Conservation (phyloP, 75 land plant genomes). For the Pinus taeda region DNA sequence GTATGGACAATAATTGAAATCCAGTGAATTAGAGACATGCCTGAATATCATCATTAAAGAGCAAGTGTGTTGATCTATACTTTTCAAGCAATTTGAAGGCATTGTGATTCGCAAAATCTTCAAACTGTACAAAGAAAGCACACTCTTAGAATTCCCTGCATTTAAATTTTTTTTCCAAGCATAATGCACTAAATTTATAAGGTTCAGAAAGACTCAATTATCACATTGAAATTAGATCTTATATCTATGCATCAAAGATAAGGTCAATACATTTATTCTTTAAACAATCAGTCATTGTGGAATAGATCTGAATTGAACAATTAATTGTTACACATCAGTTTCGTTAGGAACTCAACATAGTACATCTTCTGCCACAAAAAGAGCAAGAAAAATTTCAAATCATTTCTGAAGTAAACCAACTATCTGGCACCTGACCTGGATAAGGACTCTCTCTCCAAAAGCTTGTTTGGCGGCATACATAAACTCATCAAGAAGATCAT, state of each 20-base stretch:
- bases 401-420: not conserved
- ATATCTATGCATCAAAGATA: not conserved
- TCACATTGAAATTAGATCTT: too few species aligned
- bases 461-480: conserved; percentile 88
- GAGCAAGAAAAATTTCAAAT: not conserved
- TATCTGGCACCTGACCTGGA: conserved; percentile 51
- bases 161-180: conserved; percentile 1
- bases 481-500: conserved; percentile 73
- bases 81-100: conserved; percentile 86
- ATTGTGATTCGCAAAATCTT: conserved; percentile 98
- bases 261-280: not conserved
- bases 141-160: conserved; percentile 1
- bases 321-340: not conserved
- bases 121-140: conserved; percentile 59
- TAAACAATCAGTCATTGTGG: not conserved
- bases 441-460: conserved; percentile 91
- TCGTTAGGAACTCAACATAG: not conserved
- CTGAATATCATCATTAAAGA: conserved; percentile 99
- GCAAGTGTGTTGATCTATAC: conserved; percentile 77
- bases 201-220: not conserved
- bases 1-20: not conserved
- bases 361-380: not conserved
- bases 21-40: conserved; percentile 17
- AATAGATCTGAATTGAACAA: not conserved
- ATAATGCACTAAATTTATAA: not conserved